phyloP scores from a whole-genome alignment of 106 monocot genomes.

The Dendrobium huoshanense region DNA sequence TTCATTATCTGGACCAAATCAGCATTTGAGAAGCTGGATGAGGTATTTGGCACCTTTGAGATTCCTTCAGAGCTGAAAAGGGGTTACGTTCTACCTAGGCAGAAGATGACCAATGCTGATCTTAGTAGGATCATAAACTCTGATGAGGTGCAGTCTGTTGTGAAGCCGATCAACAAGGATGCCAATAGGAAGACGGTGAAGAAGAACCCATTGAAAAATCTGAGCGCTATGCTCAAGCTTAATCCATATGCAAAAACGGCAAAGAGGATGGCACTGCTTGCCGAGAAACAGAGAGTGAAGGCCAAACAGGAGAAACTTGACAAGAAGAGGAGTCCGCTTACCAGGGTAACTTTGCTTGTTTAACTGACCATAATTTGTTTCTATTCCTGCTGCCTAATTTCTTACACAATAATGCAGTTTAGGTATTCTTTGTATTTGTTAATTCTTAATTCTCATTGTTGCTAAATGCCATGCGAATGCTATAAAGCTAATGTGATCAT shows the following conservation, averaged over 20 bases:
- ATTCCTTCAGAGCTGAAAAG: conserved; percentile 67
- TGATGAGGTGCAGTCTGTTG: conserved; percentile 75
- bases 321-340: conserved; percentile 46
- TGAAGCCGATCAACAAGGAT: conserved; percentile 61
- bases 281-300: conserved; percentile 64
- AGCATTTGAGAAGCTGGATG: conserved; percentile 82
- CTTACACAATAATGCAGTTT: background rate
- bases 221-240: conserved; percentile 44
- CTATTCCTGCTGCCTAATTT: background rate
- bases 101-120: conserved; percentile 72
- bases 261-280: conserved; percentile 55
- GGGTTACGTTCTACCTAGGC: conserved; percentile 62
- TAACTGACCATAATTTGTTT: too few relatives aligned
- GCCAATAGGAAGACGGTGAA: conserved; percentile 41
- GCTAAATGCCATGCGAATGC: background rate
- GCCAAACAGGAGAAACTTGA: conserved; percentile 64
- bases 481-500: background rate
- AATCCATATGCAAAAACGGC: conserved; percentile 77
- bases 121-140: conserved; percentile 76
- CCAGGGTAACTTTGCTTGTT: conserved; percentile 29
- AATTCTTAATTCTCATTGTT: background rate
- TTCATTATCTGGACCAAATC: conserved; percentile 87
- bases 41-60: conserved; percentile 67
- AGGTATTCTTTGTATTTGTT: background rate
- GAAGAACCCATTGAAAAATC: conserved; percentile 67